Percentiles rank a stretch among this genome's conserved stretches.
Conservation (phyloP, 2,329 filamentous ascomycete species). For the Alternaria rosae region DNA sequence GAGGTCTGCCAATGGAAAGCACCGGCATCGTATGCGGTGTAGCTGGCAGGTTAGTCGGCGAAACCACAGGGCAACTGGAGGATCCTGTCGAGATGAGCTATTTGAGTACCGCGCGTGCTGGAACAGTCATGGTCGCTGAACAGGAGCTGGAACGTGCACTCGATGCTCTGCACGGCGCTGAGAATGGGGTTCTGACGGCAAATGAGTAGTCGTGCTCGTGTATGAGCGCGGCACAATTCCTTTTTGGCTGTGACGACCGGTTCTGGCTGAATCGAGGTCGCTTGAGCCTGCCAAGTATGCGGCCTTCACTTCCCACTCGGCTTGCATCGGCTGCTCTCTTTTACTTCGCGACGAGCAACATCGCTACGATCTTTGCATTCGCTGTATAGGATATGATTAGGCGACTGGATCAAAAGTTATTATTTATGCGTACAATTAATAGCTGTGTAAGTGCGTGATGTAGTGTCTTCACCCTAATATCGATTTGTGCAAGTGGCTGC, state of each 20-base stretch:
- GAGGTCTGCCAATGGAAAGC: constrained; percentile 80
- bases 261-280: background rate
- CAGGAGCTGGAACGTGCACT: constrained; percentile 78
- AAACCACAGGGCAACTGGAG: constrained; percentile 59
- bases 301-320: background rate
- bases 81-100: constrained; percentile 80
- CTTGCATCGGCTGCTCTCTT: background rate
- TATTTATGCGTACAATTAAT: background rate
- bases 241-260: background rate
- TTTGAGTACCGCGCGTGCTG: constrained; percentile 84
- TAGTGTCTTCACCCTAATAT: background rate
- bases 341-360: background rate
- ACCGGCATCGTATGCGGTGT: constrained; percentile 96
- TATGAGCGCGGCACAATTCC: background rate
- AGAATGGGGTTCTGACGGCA: constrained; percentile 29
- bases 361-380: background rate
- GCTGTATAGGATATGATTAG: background rate
- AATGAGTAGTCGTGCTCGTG: background rate
- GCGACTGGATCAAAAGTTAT: background rate
- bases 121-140: constrained; percentile 84
- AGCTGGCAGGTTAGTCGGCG: constrained; percentile 79
- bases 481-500: background rate
- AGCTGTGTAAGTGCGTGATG: background rate
- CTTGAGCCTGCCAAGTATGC: background rate
- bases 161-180: constrained; percentile 65